Evolutionary conservation across 2,329 filamentous ascomycete species (phyloP).

Genomic region (Xylariaceae sp.): DNA sequence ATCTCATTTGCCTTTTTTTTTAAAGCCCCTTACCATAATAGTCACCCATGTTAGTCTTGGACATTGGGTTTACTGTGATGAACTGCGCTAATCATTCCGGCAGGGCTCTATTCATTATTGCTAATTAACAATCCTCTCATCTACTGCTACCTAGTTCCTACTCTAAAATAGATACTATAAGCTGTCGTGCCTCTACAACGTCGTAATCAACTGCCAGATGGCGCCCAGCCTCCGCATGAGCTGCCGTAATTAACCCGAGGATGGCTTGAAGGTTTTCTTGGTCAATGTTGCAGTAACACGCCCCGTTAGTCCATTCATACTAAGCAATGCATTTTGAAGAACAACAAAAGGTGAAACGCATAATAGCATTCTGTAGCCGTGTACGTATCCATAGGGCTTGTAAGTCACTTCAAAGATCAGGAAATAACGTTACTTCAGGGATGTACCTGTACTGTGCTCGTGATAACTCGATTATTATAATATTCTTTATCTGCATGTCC

Average conservation of each 20-base stretch:
- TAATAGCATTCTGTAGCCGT: too few species aligned
- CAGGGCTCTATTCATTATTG: background rate
- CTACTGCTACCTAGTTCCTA: conserved; percentile 18
- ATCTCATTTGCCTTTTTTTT: conserved; percentile 24
- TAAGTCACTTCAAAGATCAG: too few species aligned
- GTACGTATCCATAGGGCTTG: too few species aligned
- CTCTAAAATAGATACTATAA: too few species aligned
- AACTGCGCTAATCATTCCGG: conserved; percentile 5
- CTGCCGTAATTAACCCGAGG: conserved; percentile 35
- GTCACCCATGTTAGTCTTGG: conserved; percentile 13
- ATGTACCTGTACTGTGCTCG: too few species aligned
- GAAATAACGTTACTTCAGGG: too few species aligned
- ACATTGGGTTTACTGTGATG: conserved; percentile 6
- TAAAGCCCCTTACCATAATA: conserved; percentile 9
- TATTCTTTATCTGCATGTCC: background rate
- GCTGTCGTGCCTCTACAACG: conserved; percentile 33
- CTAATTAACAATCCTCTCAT: conserved; percentile 28
- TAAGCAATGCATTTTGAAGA: too few species aligned
- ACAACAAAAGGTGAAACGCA: too few species aligned
- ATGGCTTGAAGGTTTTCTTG: conserved; percentile 32
- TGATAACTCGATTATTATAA: background rate
- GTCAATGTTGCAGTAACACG: conserved; percentile 14
- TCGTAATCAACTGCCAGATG: conserved; percentile 36
- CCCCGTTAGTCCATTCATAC: too few species aligned
- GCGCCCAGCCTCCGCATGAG: conserved; percentile 36